These are phyloP conservation scores for Bullera alba DNA, from an alignment of 768 basidiomycete species.

Conservation along the genomic window DNA sequence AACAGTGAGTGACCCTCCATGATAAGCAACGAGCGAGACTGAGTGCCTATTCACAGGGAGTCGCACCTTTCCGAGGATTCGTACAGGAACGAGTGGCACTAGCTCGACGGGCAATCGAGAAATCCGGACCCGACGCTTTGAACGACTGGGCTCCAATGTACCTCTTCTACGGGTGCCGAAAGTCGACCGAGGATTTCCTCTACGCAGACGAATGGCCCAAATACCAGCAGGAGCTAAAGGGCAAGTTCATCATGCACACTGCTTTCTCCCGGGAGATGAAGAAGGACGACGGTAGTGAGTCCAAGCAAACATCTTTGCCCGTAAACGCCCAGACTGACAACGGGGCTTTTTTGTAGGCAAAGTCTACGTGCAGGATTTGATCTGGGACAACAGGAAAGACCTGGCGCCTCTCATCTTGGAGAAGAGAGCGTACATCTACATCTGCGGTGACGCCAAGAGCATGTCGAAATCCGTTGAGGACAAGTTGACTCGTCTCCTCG, in stretches of 20 bases:
- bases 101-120: slow-evolving; percentile 86
- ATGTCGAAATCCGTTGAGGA: slow-evolving; percentile 97
- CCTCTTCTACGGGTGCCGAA: slow-evolving; percentile 94
- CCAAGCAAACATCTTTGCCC: neutral
- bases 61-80: slow-evolving; percentile 98
- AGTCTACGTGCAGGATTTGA: slow-evolving; percentile 96
- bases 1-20: slow-evolving; percentile 59
- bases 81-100: slow-evolving; percentile 96
- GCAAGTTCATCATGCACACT: slow-evolving; percentile 79
- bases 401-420: slow-evolving; percentile 83
- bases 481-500: slow-evolving; percentile 63
- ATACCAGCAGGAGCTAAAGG: slow-evolving; percentile 76
- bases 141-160: slow-evolving; percentile 91
- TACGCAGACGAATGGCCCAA: slow-evolving; percentile 93
- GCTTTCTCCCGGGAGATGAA: slow-evolving; percentile 63
- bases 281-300: slow-evolving; percentile 44
- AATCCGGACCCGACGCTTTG: slow-evolving; percentile 88
- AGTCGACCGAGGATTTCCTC: slow-evolving; percentile 78
- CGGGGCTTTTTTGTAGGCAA: slow-evolving; percentile 60
- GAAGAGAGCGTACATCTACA: slow-evolving; percentile 94
- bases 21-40: neutral
- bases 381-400: slow-evolving; percentile 77
- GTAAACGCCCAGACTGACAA: neutral
- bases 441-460: slow-evolving; percentile 91
- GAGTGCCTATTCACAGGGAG: slow-evolving; percentile 61